phyloP scores from a whole-genome alignment of 768 basidiomycete species.

The Mycena pura region DNA sequence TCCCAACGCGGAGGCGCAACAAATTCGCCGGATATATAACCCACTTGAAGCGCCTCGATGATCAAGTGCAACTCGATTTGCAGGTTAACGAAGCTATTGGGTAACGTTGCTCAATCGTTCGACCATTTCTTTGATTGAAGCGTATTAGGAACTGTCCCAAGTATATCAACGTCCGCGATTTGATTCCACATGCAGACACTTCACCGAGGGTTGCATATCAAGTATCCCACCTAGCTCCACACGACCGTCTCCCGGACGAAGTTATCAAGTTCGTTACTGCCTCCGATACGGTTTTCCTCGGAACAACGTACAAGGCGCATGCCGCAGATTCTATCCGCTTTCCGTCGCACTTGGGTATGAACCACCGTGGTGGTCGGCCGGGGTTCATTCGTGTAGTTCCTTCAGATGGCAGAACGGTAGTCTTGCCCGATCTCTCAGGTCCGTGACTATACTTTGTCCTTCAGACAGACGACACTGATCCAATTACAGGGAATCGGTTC shows the following conservation, averaged over 20 bases:
- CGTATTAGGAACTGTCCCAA: conserved; percentile 69
- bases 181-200: conserved; percentile 49
- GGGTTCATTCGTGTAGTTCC: conserved; percentile 68
- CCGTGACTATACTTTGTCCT: conserved; percentile 22
- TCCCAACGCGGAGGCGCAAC: conserved; percentile 62
- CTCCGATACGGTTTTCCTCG: conserved; percentile 63
- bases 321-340: conserved; percentile 44
- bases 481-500: conserved; percentile 59
- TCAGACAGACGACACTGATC: conserved; percentile 2
- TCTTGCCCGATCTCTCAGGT: conserved; percentile 69
- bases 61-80: conserved; percentile 45
- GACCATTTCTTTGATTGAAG: not conserved
- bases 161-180: conserved; percentile 65
- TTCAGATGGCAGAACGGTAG: conserved; percentile 59
- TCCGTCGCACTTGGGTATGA: conserved; percentile 68
- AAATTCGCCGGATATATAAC: conserved; percentile 62
- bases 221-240: conserved; percentile 36
- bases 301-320: conserved; percentile 54
- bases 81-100: conserved; percentile 64
- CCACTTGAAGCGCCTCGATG: conserved; percentile 37
- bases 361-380: conserved; percentile 67
- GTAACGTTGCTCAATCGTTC: conserved; percentile 41
- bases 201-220: conserved; percentile 47
- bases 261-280: conserved; percentile 53
- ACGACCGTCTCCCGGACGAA: conserved; percentile 55